Conservation (phyloP, 176 grass and related monocot genomes). For the Paspalum notatum region DNA sequence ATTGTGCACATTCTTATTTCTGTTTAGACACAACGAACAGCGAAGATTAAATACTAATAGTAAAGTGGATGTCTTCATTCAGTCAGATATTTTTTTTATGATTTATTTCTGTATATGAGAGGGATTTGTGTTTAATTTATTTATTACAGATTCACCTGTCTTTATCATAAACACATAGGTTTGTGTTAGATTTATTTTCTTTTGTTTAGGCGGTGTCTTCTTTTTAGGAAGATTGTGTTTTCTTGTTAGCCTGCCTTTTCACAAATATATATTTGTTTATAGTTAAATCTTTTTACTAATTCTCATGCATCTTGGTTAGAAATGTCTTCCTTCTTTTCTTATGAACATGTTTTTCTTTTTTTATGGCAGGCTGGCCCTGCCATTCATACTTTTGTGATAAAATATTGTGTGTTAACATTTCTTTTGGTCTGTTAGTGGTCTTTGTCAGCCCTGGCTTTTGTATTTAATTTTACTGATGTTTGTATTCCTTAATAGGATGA, state of each 20-base stretch:
- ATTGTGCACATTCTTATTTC: neutral
- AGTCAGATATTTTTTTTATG: neutral
- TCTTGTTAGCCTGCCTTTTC: neutral
- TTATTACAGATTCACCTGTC: neutral
- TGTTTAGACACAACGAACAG: neutral
- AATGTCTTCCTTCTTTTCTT: neutral
- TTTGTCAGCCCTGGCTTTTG: neutral
- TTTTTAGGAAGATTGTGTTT: neutral
- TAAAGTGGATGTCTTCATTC: neutral
- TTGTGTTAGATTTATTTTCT: neutral
- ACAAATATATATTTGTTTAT: neutral
- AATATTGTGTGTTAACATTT: neutral
- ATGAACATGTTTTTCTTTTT: neutral
- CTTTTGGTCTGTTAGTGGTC: neutral
- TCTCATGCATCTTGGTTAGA: neutral
- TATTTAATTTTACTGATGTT: constrained; percentile 11
- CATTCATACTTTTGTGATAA: neutral
- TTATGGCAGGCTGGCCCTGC: no score
- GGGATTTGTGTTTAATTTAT: neutral
- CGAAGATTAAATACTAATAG: neutral
- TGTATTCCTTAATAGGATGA: constrained; percentile 39
- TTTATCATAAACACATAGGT: neutral
- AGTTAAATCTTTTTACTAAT: neutral
- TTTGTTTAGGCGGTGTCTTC: neutral
- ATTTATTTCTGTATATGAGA: neutral